Evolutionary conservation across 306 rosid species (phyloP), one percentile per base, ranked within the genome.

Genomic region (Cicer arietinum): DNA sequence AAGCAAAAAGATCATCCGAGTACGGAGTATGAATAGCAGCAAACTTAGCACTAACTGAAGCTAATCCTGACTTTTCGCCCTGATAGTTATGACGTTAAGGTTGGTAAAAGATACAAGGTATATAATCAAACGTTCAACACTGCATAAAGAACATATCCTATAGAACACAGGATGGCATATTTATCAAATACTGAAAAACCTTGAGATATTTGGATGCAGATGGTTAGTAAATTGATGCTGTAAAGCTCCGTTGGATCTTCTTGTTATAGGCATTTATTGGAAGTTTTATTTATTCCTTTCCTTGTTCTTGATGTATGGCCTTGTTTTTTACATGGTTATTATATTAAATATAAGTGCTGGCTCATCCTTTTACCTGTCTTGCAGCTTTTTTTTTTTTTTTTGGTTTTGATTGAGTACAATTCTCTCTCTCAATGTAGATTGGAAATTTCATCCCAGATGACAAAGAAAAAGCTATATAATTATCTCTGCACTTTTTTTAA

Each of bases 1-100:
- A 88, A 81, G 87, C 82, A 81, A 16, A 84, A 87, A 79, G 92
- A 79, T 52, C 61, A 75, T 40, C 67, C 7, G 25, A 13, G 47
- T 43, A 17, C 13, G 44, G 81, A 83, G 47, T 68, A 68, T 52
- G 80, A 82, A 77, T 77, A 81, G 59, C 66, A 76, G 16, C 61
- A 67, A 30, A 7, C 13, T 65, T 40, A 67, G 77, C 42, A 17
- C 80, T 67, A 48, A 41, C 73, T 30, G 39, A 73, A 73, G 68
- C 57, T 67, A 60, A 43, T 61, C 58, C 79, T 71, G 54, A 72
- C 79, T 25, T 65, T 41, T 25, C 16, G 14, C 17, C 46, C 41
- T 16, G 72, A 72, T 58, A 64, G 59, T 14, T 41, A 71, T 17
- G 20, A 63, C 63, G 65, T 56, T 56, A 66, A 11, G 58, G 44